These are phyloP conservation scores for Pythium brachiatum DNA, from an alignment of 352 stramenopile species.

Conservation along the genomic window DNA sequence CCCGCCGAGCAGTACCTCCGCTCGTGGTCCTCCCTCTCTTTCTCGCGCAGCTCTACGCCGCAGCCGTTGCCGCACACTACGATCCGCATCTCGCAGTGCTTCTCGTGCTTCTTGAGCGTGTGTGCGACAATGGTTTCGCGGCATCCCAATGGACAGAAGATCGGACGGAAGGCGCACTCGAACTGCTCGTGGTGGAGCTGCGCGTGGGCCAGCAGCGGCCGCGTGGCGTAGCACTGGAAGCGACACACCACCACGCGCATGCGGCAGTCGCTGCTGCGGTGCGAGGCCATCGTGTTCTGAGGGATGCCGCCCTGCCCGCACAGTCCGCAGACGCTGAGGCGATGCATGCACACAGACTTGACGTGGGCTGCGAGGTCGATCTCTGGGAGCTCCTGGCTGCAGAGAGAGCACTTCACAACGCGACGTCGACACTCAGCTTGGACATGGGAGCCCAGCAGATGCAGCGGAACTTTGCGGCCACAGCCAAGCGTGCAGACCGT, in stretches of 20 bases:
- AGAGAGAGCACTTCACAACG: slow-evolving; percentile 35
- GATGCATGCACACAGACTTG: slow-evolving; percentile 33
- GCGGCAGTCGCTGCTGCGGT: slow-evolving; percentile 46
- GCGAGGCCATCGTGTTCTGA: slow-evolving; percentile 29
- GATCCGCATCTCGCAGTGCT: slow-evolving; percentile 59
- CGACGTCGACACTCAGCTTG: slow-evolving; percentile 44
- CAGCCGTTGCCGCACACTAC: slow-evolving; percentile 48
- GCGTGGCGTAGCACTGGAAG: slow-evolving; percentile 46
- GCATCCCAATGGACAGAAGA: slow-evolving; percentile 72
- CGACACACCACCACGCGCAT: slow-evolving; percentile 62
- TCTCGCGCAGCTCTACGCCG: slow-evolving; percentile 58
- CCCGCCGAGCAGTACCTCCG: slow-evolving; percentile 26
- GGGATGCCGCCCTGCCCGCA: slow-evolving; percentile 48
- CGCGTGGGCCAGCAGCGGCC: slow-evolving; percentile 47
- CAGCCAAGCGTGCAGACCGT: slow-evolving; percentile 43
- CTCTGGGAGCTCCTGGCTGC: slow-evolving; percentile 32
- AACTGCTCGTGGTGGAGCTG: slow-evolving; percentile 54
- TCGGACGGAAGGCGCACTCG: slow-evolving; percentile 55
- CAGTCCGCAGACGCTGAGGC: slow-evolving; percentile 48
- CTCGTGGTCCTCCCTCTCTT: slow-evolving; percentile 60
- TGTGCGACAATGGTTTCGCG: slow-evolving; percentile 45
- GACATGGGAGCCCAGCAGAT: slow-evolving; percentile 38
- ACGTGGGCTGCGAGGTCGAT: slow-evolving; percentile 37
- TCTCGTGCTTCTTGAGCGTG: slow-evolving; percentile 52
- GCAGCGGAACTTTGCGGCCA: slow-evolving; percentile 46